These are phyloP conservation scores for Saturnispora halmiae DNA, from an alignment of 805 yeast genomes.

Conservation along the genomic window DNA sequence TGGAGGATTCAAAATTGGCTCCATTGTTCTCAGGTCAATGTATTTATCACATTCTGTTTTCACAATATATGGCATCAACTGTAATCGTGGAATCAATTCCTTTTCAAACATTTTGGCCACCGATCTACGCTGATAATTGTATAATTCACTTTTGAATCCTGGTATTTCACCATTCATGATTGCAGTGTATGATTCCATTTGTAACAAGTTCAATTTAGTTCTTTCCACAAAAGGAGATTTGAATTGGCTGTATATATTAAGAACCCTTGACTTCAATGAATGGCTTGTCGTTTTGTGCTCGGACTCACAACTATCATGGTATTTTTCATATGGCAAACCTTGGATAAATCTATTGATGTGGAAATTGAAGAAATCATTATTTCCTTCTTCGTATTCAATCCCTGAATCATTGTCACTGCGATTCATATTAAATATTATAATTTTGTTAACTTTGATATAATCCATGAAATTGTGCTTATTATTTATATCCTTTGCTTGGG, in stretches of 20 bases:
- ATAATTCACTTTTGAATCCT: conserved; percentile 45
- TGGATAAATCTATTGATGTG: conserved; percentile 32
- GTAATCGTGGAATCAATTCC: conserved; percentile 32
- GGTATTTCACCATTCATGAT: conserved; percentile 27
- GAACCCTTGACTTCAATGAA: conserved; percentile 9
- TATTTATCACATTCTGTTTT: conserved; percentile 9
- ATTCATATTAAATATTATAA: conserved; percentile 8
- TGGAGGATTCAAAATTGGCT: conserved; percentile 32
- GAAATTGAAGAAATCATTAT: conserved; percentile 16
- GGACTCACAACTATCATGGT: neutral
- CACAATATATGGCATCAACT: conserved; percentile 20
- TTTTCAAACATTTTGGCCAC: conserved; percentile 49
- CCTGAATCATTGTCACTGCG: neutral
- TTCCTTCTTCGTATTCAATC: neutral
- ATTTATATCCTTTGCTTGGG: conserved; percentile 30
- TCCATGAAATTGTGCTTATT: conserved; percentile 8
- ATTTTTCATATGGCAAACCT: conserved; percentile 13
- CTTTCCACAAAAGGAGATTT: conserved; percentile 25
- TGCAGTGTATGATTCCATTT: conserved; percentile 16
- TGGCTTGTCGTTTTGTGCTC: neutral
- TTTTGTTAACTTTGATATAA: neutral
- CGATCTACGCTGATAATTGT: conserved; percentile 53
- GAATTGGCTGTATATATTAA: conserved; percentile 31
- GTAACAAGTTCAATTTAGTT: conserved; percentile 16
- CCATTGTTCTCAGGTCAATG: conserved; percentile 31